These are phyloP conservation scores for Crithidia bombi DNA, from an alignment of 208 protist species.

Conservation along the genomic window DNA sequence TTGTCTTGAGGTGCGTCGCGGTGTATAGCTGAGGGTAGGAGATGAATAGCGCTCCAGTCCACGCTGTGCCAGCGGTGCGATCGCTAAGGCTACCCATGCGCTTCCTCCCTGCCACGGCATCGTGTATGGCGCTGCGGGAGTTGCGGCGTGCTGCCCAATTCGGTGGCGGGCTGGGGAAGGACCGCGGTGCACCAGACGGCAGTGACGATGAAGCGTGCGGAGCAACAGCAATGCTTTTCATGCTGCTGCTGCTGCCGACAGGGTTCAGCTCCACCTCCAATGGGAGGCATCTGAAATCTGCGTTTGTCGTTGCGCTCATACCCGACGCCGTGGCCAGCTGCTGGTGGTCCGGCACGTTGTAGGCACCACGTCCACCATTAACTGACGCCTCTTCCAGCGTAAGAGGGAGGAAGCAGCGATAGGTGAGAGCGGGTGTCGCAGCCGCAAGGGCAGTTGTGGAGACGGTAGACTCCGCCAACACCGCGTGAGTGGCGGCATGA, in stretches of 20 bases:
- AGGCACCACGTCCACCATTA: not conserved
- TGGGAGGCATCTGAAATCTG: constrained; percentile 5
- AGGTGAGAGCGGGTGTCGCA: constrained; percentile 10
- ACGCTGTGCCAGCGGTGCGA: not conserved
- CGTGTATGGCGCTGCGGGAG: constrained; percentile 12
- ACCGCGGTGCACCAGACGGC: not conserved
- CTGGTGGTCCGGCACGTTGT: no score
- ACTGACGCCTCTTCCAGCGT: not conserved
- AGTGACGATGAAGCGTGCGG: not conserved
- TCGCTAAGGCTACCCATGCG: no score
- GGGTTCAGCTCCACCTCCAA: constrained; percentile 29
- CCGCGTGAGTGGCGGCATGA: constrained; percentile 21
- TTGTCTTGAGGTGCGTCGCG: constrained; percentile 1
- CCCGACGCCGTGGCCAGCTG: not conserved
- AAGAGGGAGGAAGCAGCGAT: constrained; percentile 31
- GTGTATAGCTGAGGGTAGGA: constrained; percentile 25
- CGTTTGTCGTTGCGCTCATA: not conserved
- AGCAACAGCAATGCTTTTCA: not conserved
- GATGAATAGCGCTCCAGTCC: constrained; percentile 6
- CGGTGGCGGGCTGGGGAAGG: not conserved
- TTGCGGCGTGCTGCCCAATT: constrained; percentile 4
- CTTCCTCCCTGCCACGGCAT: not conserved
- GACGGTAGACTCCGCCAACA: constrained; percentile 14
- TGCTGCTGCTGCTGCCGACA: not conserved
- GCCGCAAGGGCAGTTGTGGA: not conserved